Conservation (phyloP, 2,329 filamentous ascomycete species). For the Aspergillus felis region DNA sequence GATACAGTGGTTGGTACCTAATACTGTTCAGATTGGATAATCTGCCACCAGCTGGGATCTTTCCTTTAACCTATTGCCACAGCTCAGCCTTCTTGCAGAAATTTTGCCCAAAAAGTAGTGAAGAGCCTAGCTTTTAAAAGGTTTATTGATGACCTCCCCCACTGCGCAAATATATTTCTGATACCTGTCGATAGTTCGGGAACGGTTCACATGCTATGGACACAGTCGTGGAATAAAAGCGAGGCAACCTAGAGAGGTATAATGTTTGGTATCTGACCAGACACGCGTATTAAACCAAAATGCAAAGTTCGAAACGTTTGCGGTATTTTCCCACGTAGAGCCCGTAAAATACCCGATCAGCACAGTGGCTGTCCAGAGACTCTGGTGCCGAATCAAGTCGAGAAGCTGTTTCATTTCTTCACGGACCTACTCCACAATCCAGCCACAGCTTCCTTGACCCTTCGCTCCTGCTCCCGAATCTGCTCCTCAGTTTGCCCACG, state of each 20-base stretch:
- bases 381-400: neutral
- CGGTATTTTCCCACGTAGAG: neutral
- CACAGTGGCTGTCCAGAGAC: neutral
- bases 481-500: conserved; percentile 60
- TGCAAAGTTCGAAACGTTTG: neutral
- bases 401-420: conserved; percentile 9
- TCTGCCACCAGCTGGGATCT: too few species aligned
- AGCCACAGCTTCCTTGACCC: conserved; percentile 56
- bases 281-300: neutral
- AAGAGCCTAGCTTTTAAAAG: too few species aligned
- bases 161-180: neutral
- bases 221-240: neutral
- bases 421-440: conserved; percentile 49
- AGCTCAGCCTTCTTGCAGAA: too few species aligned
- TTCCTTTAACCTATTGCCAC: too few species aligned
- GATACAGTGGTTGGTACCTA: too few species aligned
- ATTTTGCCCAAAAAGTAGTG: too few species aligned
- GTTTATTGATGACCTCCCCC: too few species aligned
- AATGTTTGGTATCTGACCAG: neutral
- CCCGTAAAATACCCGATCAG: neutral
- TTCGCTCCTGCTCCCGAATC: conserved; percentile 57
- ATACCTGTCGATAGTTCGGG: neutral
- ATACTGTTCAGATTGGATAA: too few species aligned
- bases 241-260: neutral
- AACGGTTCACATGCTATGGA: neutral